phyloP scores from a whole-genome alignment of 345 rosid species.

The Acer campestre region DNA sequence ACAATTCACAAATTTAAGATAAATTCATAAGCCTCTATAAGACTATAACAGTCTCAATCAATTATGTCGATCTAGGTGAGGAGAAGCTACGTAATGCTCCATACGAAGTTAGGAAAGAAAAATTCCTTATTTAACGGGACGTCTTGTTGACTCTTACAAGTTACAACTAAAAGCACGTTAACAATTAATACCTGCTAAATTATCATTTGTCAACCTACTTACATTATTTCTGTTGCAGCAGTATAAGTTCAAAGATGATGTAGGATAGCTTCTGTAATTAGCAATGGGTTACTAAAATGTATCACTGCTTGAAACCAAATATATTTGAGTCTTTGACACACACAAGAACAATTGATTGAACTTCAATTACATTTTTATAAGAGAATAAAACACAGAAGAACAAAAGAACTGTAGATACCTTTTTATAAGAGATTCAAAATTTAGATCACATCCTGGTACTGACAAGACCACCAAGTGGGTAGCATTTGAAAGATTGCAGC shows the following conservation, averaged over 20 bases:
- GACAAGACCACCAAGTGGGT: slow-evolving; percentile 74
- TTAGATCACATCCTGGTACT: slow-evolving; percentile 43
- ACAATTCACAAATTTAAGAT: not conserved
- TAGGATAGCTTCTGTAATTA: not conserved
- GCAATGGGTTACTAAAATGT: not conserved
- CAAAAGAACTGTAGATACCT: slow-evolving; percentile 42
- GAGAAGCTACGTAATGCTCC: not conserved
- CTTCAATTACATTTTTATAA: slow-evolving; percentile 46
- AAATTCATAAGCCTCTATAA: not conserved
- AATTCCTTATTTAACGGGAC: not conserved
- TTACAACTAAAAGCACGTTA: not conserved
- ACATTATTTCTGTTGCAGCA: not conserved
- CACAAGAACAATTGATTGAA: not conserved
- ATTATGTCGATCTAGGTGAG: not conserved
- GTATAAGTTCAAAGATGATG: not conserved
- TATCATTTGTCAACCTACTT: not conserved
- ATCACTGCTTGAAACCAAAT: not conserved
- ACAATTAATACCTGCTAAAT: not conserved
- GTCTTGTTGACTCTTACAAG: not conserved
- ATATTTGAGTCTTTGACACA: not conserved
- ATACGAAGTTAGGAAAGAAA: not conserved
- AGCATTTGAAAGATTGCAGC: slow-evolving; percentile 54
- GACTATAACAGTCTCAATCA: not conserved
- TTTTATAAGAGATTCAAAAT: slow-evolving; percentile 42
- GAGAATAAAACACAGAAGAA: slow-evolving; percentile 28